These are phyloP conservation scores for Botrytis galanthina DNA, from an alignment of 2,329 filamentous ascomycete genomes.

Conservation along the genomic window DNA sequence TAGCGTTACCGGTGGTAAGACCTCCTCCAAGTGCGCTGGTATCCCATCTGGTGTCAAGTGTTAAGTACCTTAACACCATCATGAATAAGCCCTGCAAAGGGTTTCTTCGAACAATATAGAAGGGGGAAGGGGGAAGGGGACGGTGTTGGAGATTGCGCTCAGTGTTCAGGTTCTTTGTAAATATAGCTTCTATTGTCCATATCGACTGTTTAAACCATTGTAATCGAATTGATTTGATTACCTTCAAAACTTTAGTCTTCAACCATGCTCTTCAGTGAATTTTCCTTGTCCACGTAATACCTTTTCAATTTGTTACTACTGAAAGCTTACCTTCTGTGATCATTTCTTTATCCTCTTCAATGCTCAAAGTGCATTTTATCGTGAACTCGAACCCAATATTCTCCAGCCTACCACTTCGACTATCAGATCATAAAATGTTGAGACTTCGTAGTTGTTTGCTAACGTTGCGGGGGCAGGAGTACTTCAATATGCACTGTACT, in stretches of 20 bases:
- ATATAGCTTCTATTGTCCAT: conserved; percentile 2
- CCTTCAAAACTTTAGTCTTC: background rate
- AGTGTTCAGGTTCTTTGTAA: background rate
- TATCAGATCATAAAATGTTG: background rate
- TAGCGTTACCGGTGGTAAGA: conserved; percentile 51
- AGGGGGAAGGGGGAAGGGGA: background rate
- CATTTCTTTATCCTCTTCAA: background rate
- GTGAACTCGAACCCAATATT: background rate
- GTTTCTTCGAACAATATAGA: background rate
- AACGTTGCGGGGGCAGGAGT: background rate
- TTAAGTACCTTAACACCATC: conserved; percentile 21
- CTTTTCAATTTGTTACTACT: too few relatives aligned
- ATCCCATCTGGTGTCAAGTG: conserved; percentile 34
- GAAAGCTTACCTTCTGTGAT: background rate
- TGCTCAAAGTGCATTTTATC: background rate
- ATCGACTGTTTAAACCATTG: conserved; percentile 2
- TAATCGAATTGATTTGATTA: conserved; percentile 8
- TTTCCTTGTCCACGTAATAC: background rate
- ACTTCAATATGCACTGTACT: background rate
- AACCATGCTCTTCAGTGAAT: background rate
- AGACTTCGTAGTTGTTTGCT: background rate
- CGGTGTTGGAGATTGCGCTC: background rate
- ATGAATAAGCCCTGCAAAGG: background rate
- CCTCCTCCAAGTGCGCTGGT: conserved; percentile 43
- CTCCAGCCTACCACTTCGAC: background rate